Conservation (phyloP, 805 yeast genomes). For the Dipodascus geniculatus region DNA sequence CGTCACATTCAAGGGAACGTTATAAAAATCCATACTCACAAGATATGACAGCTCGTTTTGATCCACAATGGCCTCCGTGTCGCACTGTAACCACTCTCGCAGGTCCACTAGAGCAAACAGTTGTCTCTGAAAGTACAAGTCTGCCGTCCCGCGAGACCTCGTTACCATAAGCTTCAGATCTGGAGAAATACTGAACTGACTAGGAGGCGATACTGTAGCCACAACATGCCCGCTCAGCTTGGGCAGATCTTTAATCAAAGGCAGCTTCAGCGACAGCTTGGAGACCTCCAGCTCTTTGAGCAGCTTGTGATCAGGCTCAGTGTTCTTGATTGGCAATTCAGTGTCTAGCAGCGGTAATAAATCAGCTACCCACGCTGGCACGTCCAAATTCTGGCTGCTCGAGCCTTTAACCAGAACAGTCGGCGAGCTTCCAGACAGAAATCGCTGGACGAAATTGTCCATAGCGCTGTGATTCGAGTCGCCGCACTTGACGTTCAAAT, state of each 20-base stretch:
- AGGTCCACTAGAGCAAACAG: conserved; percentile 36
- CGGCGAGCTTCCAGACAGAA: conserved; percentile 18
- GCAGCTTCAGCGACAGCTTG: conserved; percentile 15
- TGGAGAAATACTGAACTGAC: conserved; percentile 13
- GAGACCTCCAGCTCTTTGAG: conserved; percentile 18
- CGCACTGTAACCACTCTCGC: conserved; percentile 36
- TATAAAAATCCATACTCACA: conserved; percentile 30
- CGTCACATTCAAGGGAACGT: conserved; percentile 32
- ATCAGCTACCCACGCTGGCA: conserved; percentile 13
- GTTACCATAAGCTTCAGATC: conserved; percentile 23
- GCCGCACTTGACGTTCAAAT: conserved; percentile 16
- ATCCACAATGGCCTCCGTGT: conserved; percentile 11
- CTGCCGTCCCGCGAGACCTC: conserved; percentile 32
- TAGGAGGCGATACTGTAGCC: conserved; percentile 19
- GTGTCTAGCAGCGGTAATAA: conserved; percentile 8
- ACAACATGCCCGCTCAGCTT: conserved; percentile 18
- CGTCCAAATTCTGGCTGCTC: not conserved
- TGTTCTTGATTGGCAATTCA: conserved; percentile 16
- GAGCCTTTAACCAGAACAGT: conserved; percentile 15
- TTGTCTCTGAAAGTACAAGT: conserved; percentile 28
- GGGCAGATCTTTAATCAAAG: conserved; percentile 9
- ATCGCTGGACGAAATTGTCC: conserved; percentile 17
- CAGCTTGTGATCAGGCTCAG: conserved; percentile 17
- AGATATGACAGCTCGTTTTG: conserved; percentile 19
- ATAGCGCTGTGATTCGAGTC: conserved; percentile 17